Conservation (phyloP, 2,329 filamentous ascomycete genomes). For the Herpomyces periplanetae region DNA sequence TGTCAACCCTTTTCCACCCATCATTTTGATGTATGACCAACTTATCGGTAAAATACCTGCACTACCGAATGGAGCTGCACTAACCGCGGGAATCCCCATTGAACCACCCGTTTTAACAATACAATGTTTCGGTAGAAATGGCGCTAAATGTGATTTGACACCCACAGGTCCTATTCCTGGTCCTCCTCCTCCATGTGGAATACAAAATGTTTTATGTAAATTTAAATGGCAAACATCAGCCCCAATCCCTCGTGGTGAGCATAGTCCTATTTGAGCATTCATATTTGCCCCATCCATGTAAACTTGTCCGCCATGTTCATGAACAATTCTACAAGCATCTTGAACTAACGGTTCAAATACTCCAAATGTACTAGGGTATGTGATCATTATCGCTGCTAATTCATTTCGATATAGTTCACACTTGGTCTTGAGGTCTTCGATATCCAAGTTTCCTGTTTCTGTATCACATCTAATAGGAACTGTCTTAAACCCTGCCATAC, state of each 20-base stretch:
- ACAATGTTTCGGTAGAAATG: slow-evolving; percentile 33
- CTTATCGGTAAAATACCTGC: slow-evolving; percentile 75
- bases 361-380: slow-evolving; percentile 75
- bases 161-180: slow-evolving; percentile 79
- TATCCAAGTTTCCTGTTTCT: slow-evolving; percentile 53
- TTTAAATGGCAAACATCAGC: slow-evolving; percentile 91
- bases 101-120: slow-evolving; percentile 15
- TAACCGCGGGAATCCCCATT: slow-evolving; percentile 25
- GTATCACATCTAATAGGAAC: slow-evolving; percentile 66
- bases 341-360: slow-evolving; percentile 73
- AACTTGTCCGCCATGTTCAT: slow-evolving; percentile 56
- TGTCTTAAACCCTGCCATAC: slow-evolving; percentile 83
- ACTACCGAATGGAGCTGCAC: slow-evolving; percentile 48
- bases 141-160: slow-evolving; percentile 38
- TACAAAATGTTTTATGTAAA: slow-evolving; percentile 95
- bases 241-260: slow-evolving; percentile 71
- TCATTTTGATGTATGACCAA: slow-evolving; percentile 80
- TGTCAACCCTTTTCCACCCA: slow-evolving; percentile 45
- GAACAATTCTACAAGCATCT: slow-evolving; percentile 46
- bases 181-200: slow-evolving; percentile 73
- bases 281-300: slow-evolving; percentile 98
- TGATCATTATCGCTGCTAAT: slow-evolving; percentile 77
- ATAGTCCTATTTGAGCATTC: slow-evolving; percentile 87
- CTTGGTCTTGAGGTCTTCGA: slow-evolving; percentile 49
- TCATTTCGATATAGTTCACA: slow-evolving; percentile 55